Conservation (phyloP, 2,329 filamentous ascomycete species). For the Penicillium nordicum region DNA sequence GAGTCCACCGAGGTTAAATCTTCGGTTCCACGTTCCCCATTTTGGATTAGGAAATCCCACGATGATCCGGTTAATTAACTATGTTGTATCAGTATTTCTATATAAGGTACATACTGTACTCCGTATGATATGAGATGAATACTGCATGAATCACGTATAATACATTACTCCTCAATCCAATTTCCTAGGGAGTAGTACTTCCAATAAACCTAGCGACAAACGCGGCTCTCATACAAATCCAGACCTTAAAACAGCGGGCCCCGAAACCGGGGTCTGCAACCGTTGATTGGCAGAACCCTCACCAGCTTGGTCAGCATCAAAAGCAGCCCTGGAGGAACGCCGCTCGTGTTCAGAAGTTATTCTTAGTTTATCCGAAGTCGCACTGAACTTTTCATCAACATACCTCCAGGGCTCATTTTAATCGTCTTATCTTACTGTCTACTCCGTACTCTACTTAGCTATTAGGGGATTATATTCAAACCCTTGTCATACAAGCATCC, state of each 20-base stretch:
- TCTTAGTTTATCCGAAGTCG: background rate
- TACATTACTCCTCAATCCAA: background rate
- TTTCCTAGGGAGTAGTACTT: background rate
- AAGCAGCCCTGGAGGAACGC: background rate
- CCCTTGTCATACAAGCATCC: background rate
- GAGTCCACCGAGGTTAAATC: constrained; percentile 3
- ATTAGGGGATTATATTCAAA: background rate
- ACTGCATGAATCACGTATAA: constrained; percentile 1
- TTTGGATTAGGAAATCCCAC: background rate
- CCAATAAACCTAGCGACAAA: constrained; percentile 1
- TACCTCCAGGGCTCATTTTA: background rate
- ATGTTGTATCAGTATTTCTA: too few relatives aligned
- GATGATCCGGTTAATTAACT: background rate
- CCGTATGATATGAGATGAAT: background rate
- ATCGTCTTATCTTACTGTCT: background rate
- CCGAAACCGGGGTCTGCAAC: background rate
- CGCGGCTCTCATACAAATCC: background rate
- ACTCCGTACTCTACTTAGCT: background rate
- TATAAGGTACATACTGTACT: background rate
- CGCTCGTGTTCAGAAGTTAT: background rate
- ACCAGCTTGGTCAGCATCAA: background rate
- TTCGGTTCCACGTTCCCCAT: constrained; percentile 1
- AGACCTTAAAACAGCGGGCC: background rate
- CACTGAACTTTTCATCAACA: background rate
- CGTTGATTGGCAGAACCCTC: background rate